phyloP scores from a whole-genome alignment of 2,329 filamentous ascomycete genomes.

The Ceratocystis albifundus region DNA sequence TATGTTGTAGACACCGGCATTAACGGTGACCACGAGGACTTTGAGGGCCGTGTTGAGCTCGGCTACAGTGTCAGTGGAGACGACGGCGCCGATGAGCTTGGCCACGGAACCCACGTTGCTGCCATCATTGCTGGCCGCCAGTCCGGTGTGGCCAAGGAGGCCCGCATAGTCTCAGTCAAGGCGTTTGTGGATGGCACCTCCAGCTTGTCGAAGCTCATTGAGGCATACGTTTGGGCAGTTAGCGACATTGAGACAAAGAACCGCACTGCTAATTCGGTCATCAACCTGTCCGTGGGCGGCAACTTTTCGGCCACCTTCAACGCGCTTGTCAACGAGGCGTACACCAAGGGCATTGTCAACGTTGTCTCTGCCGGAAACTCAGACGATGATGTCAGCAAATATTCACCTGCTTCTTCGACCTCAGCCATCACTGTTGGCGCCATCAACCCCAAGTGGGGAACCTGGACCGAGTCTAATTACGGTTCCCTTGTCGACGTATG shows the following conservation, averaged over 20 bases:
- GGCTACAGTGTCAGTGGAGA: conserved; percentile 27
- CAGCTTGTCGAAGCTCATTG: conserved; percentile 28
- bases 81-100: conserved; percentile 29
- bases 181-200: conserved; percentile 32
- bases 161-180: conserved; percentile 37
- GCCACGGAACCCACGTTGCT: conserved; percentile 36
- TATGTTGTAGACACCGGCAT: conserved; percentile 28
- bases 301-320: conserved; percentile 21
- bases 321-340: conserved; percentile 26
- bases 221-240: conserved; percentile 31
- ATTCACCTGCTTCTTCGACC: conserved; percentile 26
- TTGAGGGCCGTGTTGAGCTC: conserved; percentile 25
- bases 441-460: conserved; percentile 29
- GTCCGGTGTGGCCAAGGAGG: conserved; percentile 34
- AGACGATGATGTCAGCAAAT: conserved; percentile 15
- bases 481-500: conserved; percentile 36
- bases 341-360: conserved; percentile 30
- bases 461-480: conserved; percentile 36
- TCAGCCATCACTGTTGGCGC: conserved; percentile 28
- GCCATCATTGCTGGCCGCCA: conserved; percentile 24
- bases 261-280: conserved; percentile 30
- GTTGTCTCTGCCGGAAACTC: conserved; percentile 31
- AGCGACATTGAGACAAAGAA: conserved; percentile 29
- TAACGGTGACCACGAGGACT: conserved; percentile 25
- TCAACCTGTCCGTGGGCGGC: conserved; percentile 36